Conservation (phyloP, 2,329 filamentous ascomycete species). For the Lasiodiplodia theobromae region DNA sequence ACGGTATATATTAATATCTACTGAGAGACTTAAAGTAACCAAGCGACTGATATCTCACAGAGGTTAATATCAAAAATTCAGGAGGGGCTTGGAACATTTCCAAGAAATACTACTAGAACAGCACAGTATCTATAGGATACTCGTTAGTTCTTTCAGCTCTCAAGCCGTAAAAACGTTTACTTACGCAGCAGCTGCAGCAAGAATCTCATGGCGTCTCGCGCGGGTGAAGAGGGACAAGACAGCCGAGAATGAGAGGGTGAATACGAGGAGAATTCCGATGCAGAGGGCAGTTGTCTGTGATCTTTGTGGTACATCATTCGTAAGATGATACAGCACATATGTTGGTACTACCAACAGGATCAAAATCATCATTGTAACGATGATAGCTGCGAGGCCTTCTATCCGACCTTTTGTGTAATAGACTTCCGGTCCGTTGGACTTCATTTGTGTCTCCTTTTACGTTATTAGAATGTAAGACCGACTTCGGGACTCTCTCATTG, state of each 20-base stretch:
- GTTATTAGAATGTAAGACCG: no score
- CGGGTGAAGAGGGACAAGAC: conserved; percentile 37
- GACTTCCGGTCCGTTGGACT: conserved; percentile 30
- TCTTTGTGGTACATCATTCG: conserved; percentile 30
- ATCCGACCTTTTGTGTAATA: conserved; percentile 38
- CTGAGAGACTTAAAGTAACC: no score
- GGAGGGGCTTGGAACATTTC: no score
- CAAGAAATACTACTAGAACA: no score
- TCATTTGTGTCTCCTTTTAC: conserved; percentile 29
- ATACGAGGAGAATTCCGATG: conserved; percentile 37
- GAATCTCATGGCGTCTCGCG: conserved; percentile 38
- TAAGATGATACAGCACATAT: conserved; percentile 38
- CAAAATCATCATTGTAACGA: conserved; percentile 38
- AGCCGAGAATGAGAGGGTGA: conserved; percentile 38
- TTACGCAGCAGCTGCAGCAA: conserved; percentile 39
- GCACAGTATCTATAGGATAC: no score
- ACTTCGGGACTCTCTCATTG: neutral
- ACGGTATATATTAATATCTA: no score
- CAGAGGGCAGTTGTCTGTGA: conserved; percentile 30
- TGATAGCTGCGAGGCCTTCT: conserved; percentile 32
- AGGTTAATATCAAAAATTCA: no score
- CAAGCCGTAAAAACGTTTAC: neutral
- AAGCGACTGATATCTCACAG: no score
- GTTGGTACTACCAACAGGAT: conserved; percentile 39
- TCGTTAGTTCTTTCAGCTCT: no score